Base-by-base conservation (phyloP, 768 basidiomycete species). In the Boletellus ananas region DNA sequence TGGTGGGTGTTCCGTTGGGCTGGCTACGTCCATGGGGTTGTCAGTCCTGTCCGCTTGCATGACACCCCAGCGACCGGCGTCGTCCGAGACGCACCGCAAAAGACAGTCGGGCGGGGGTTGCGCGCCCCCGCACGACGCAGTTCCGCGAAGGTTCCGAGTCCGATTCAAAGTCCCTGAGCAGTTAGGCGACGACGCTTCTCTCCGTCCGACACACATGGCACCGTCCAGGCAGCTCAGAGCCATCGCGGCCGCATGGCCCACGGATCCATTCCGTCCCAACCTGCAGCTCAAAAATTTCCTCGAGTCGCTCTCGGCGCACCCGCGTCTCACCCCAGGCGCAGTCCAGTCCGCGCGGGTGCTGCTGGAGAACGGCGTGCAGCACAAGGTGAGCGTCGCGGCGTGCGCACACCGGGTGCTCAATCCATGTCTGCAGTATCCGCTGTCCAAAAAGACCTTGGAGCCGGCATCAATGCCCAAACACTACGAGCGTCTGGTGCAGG, bases 231-330 rank as follows among this genome's bases (percentile, higher is more conserved):
- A 79, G 59, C 74, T 90, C 55, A 68, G 66, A 36, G 59, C 67
- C 10, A 77, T 89, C 43, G 85, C 84, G 1, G 68, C 76, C 37
- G 64, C 74, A 34, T 92, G 89, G 86, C 76, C 79, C 14, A 69
- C 67, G 12, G 89, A 92, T 58, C 86, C 86, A 0, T 86, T 91
- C 63, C 78, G 89, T 3, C 87, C 87, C 1, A 84, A 87, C 54
- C 61, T 90, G 8, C 89, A 91, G 69, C 74, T 90, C 29, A 79
- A 78, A 55, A 76, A 66, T 1, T 83, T 90, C 56, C 72, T 90
- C 34, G 66, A 74, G 25, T 81, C 85, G 0, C 74, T 90, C 50
- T 74, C 86, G 1, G 70, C 74, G 0, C 88, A 90, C 58, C 89
- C 87, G 4, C 80, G 75, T 38, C 74, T 91, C 18, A 84, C 85